Conservation (phyloP, 2,329 filamentous ascomycete species). For the Nemania sp. region DNA sequence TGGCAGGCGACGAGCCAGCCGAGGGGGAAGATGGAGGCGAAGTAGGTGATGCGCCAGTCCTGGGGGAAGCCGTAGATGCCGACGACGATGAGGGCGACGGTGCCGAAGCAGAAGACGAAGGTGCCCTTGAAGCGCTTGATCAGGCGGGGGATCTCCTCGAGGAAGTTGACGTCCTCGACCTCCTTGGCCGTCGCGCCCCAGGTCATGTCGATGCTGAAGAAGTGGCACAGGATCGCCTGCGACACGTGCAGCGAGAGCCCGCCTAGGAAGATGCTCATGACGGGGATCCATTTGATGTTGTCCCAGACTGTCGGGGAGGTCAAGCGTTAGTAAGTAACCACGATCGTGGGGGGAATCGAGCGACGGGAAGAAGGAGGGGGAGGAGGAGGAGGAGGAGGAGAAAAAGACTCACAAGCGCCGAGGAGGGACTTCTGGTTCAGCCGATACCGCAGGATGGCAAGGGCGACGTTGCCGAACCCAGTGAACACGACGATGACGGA, state of each 20-base stretch:
- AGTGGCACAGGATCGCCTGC: conserved; percentile 47
- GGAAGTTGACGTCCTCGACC: conserved; percentile 41
- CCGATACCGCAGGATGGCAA: conserved; percentile 64
- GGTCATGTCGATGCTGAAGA: conserved; percentile 49
- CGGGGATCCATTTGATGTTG: conserved; percentile 57
- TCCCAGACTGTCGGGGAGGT: conserved; percentile 47
- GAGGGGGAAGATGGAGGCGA: conserved; percentile 65
- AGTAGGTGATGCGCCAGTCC: conserved; percentile 59
- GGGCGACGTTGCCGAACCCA: conserved; percentile 45
- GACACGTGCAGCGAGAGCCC: conserved; percentile 49
- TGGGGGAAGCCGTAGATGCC: conserved; percentile 38
- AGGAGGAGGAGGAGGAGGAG: too few species aligned
- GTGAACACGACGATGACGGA: conserved; percentile 43
- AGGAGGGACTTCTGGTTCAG: conserved; percentile 56
- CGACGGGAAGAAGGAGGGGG: too few species aligned
- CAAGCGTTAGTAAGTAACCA: conserved; percentile 10
- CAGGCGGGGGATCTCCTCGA: conserved; percentile 41
- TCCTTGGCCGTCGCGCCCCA: conserved; percentile 44
- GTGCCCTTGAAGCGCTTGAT: conserved; percentile 42
- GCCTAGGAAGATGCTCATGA: conserved; percentile 50
- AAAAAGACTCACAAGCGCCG: conserved; percentile 43
- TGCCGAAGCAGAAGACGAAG: conserved; percentile 37
- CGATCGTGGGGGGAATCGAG: neutral
- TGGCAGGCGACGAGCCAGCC: conserved; percentile 56
- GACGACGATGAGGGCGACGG: conserved; percentile 39